Conservation (phyloP, 495 filamentous ascomycete genomes). For the Aspergillus conjunctus region DNA sequence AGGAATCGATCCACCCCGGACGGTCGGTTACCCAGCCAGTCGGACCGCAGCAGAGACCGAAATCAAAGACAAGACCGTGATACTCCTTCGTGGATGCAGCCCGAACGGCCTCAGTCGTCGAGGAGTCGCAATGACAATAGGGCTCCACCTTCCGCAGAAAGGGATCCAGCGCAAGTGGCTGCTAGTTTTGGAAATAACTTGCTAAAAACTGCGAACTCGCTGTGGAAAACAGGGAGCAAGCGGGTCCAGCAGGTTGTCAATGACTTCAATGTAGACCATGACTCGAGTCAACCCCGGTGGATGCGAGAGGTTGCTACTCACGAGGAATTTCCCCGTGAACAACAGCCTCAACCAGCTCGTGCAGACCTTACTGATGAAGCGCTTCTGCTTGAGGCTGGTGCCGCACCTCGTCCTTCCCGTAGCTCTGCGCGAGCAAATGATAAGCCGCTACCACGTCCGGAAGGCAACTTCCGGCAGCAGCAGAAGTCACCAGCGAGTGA, state of each 20-base stretch:
- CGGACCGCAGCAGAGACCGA: conserved; percentile 40
- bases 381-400: conserved; percentile 75
- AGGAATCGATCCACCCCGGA: conserved; percentile 37
- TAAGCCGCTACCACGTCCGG: conserved; percentile 24
- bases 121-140: conserved; percentile 52
- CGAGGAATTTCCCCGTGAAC: conserved; percentile 32
- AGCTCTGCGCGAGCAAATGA: conserved; percentile 27
- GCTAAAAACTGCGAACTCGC: conserved; percentile 87
- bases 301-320: conserved; percentile 68
- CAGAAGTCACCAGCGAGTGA: conserved; percentile 46
- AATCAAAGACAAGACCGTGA: conserved; percentile 43
- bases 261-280: conserved; percentile 81
- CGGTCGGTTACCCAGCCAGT: conserved; percentile 35
- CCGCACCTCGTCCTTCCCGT: conserved; percentile 41
- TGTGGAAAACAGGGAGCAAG: conserved; percentile 94
- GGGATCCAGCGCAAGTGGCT: conserved; percentile 77
- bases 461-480: conserved; percentile 34
- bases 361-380: conserved; percentile 79
- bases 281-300: conserved; percentile 89
- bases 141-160: conserved; percentile 64
- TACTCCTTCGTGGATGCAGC: conserved; percentile 42
- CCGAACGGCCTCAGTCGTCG: conserved; percentile 35
- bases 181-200: conserved; percentile 79
- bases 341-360: conserved; percentile 29
- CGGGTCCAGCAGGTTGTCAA: conserved; percentile 92